Evolutionary conservation across 495 filamentous ascomycete genomes (phyloP), one percentile per base, ranked within the genome.

Genomic region (Penicillium tannophilum): DNA sequence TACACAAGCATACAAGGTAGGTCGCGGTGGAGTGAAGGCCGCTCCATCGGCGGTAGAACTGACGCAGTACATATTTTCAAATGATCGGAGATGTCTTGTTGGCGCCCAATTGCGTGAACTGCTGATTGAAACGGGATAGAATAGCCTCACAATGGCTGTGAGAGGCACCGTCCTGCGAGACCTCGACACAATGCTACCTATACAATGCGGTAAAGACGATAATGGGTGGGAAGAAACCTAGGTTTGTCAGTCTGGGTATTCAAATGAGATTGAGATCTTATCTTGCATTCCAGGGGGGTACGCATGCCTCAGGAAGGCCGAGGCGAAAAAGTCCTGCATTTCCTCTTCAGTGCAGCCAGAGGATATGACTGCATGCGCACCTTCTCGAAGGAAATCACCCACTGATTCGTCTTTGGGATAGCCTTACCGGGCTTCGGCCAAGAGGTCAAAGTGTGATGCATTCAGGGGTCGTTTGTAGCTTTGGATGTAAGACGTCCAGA

Each of bases 1-100:
- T 43, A 45, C 33, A 52, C 24, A 76, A 17, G 39, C 68, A 76
- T 10, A 63, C 55, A 19, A 69, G 54, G 54, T 67, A 78, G 17
- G 55, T 64, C 7, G 53, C 53, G 41, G 58, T 58, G 30, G 62
- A 64, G 24, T 30, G 17, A 47, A 64, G 39, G 23, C 58, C 56
- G 12, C 50, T 26, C 14, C 46, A 52, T 20, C 28, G 50, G 48
- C 33, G 28, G 24, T 55, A 55, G 11, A 28, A 47, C 9, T 23
- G 19, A 12, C 14, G 44, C 20, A 58, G 41, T 6, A 28, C 11
- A 14, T 14, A 4, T 12, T 23, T 24, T 28, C 45, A 23, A 24
- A 28, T 14, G 6, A 5, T 23, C 20, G 45, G 23, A 23, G 45
- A 28, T 26, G 2, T 14, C 10, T 47, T 28, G 23, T 39, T 47